Evolutionary conservation across 2,329 filamentous ascomycete genomes (phyloP).

Genomic region (Botrytis squamosa): DNA sequence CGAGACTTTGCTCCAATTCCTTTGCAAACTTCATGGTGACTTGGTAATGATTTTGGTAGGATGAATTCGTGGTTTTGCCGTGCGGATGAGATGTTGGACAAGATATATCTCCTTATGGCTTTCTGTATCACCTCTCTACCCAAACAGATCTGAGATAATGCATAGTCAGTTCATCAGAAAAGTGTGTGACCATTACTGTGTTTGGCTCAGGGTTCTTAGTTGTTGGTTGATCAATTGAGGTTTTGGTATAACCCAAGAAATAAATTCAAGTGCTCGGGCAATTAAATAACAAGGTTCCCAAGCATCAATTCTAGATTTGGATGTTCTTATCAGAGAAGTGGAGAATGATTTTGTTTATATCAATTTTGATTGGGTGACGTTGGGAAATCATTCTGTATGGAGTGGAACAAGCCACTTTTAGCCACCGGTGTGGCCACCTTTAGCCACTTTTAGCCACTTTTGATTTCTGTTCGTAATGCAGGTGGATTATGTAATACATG

Average conservation of each 20-base stretch:
- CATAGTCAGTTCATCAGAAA: neutral
- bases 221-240: neutral
- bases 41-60: neutral
- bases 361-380: neutral
- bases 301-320: conserved; percentile 1
- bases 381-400: neutral
- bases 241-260: neutral
- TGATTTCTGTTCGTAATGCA: neutral
- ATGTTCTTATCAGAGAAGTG: neutral
- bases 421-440: neutral
- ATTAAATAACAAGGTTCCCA: neutral
- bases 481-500: conserved; percentile 1
- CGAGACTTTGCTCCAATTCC: conserved; percentile 81
- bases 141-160: neutral
- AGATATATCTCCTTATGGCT: neutral
- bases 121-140: neutral
- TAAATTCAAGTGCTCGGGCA: neutral
- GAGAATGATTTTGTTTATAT: neutral
- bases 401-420: neutral
- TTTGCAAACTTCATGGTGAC: conserved; percentile 63
- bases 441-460: neutral
- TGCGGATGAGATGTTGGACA: neutral
- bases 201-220: neutral
- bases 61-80: neutral
- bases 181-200: neutral